These are phyloP conservation scores for Phytophthora rubi DNA, from an alignment of 352 stramenopile genomes.

Conservation along the genomic window DNA sequence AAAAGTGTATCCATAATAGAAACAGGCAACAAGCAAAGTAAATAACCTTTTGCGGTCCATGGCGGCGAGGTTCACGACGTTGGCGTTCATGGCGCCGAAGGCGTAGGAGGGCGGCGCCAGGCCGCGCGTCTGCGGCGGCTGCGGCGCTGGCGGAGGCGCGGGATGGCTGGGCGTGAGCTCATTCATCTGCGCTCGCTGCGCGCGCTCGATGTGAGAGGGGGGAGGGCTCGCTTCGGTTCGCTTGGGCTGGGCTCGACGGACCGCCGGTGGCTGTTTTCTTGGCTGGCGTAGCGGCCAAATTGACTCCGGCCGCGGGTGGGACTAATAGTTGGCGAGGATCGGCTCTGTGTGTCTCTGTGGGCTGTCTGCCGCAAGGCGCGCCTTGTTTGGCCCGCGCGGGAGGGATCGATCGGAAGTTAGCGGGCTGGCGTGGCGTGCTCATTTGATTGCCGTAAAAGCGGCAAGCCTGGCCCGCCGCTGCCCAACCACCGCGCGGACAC, in stretches of 20 bases:
- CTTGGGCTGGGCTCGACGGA: not conserved
- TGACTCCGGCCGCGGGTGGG: constrained; percentile 42
- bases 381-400: constrained; percentile 22
- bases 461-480: constrained; percentile 33
- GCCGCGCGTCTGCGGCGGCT: constrained; percentile 28
- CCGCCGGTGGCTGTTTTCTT: constrained; percentile 35
- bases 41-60: constrained; percentile 44
- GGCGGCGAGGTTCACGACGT: constrained; percentile 29
- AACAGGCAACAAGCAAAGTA: not conserved
- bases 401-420: constrained; percentile 40
- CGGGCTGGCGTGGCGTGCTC: constrained; percentile 35
- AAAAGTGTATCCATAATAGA: constrained; percentile 11
- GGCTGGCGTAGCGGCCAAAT: constrained; percentile 34
- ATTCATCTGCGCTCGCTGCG: constrained; percentile 41
- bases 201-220: constrained; percentile 19
- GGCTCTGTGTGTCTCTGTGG: constrained; percentile 32
- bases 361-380: constrained; percentile 34
- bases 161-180: constrained; percentile 45
- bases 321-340: constrained; percentile 51
- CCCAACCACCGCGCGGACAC: constrained; percentile 33
- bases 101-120: constrained; percentile 24
- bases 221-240: constrained; percentile 16
- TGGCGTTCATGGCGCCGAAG: constrained; percentile 25
- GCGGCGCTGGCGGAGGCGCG: constrained; percentile 19
- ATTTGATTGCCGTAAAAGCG: constrained; percentile 48